phyloP scores from a whole-genome alignment of 2,329 filamentous ascomycete species.

The Aspergillus piperis region DNA sequence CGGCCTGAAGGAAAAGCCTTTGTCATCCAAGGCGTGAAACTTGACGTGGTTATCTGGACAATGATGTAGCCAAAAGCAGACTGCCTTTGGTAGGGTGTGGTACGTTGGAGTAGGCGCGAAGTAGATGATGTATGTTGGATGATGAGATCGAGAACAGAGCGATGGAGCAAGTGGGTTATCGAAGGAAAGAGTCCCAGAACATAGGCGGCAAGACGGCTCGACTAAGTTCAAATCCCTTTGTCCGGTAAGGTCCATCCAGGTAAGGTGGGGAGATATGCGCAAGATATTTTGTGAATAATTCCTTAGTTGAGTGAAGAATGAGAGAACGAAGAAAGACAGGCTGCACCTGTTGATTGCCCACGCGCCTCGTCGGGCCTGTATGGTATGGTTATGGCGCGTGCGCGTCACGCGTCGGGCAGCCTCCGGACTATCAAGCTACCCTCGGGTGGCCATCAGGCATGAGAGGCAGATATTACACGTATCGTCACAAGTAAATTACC shows the following conservation, averaged over 20 bases:
- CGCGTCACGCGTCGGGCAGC: constrained; percentile 30
- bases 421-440: not conserved
- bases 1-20: not conserved
- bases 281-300: constrained; percentile 22
- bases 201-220: constrained; percentile 18
- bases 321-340: constrained; percentile 16
- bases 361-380: constrained; percentile 18
- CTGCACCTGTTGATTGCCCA: constrained; percentile 22
- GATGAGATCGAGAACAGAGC: not conserved
- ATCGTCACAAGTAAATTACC: constrained; percentile 25
- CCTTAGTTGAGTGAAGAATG: constrained; percentile 23
- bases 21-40: not conserved
- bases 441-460: no score
- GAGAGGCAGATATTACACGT: not conserved
- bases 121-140: not conserved
- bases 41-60: not conserved
- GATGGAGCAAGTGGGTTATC: constrained; percentile 8
- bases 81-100: not conserved
- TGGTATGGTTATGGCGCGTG: constrained; percentile 31
- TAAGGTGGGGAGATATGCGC: constrained; percentile 21
- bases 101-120: not conserved
- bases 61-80: not conserved
- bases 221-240: constrained; percentile 21
- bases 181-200: constrained; percentile 5
- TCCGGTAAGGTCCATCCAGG: constrained; percentile 20